Base-by-base conservation (phyloP, 176 grass and related monocot species). In the Aegilops longissima region DNA sequence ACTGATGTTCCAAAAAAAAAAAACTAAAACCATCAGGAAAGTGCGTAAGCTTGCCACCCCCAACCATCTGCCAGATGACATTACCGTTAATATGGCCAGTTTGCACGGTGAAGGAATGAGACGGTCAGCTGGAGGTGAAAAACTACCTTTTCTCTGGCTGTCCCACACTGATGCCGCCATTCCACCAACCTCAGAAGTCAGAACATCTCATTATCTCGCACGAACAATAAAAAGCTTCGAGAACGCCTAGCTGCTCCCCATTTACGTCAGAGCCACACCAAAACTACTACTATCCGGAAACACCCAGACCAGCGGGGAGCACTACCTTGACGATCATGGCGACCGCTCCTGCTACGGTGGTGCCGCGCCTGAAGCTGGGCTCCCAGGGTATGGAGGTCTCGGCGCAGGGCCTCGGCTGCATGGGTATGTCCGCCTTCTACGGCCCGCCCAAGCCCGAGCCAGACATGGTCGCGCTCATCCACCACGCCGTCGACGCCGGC, bases 321-420 rank as follows among this genome's bases (percentile, higher is more conserved):
- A 29, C 24, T 44, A 75, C 12, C 72, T 75, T 42, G 23, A 39
- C 70, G 38, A n/a, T 2, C 73, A 76, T 76, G 73, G 73, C 73
- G 44, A 25, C 73, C 14, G 24, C 73, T 51, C 73, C 73, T 18
- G 25, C 3, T 25, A 51, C 44, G 4, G 45, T 54, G 14, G 73
- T 54, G 17, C 73, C 73, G 17, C 73, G 45, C 45, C 4, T 97
- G 23, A 92, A 93, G 90, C 84, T 97, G 6, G 92, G 92, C 1
- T 94, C 87, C 0, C 92, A 97, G 64, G 95, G 95, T 8, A 76
- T 97, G 30, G 88, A 94, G 88, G 90, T 97, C 23, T 97, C 90
- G 17, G 81, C 78, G 10, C 95, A 93, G 78, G 88, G 92, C 39
- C 88, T 97, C 13, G 95, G 95, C 34, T 97, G 95, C 84, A 88